Evolutionary conservation across 441 rosid species (phyloP), one percentile per base, ranked within the genome.

Genomic region (Pelargonium myrrhifolium): DNA sequence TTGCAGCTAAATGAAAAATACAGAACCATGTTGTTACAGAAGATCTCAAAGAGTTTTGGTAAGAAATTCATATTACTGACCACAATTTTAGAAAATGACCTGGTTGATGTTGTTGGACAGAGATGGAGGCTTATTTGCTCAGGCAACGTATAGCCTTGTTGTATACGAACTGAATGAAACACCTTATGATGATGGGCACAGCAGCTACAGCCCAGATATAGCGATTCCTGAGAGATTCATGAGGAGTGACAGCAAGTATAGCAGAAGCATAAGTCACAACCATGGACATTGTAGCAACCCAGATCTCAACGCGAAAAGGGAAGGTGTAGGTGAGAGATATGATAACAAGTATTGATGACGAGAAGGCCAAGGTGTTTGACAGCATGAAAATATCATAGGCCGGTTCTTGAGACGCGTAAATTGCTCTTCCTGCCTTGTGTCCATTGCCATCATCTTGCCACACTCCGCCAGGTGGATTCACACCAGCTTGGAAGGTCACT

Each of bases 361-460:
- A 43, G 49, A 43, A 43, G 14, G 49, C 49, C 49, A 43, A 10
- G 49, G 49, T 43, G 49, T 43, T 43, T 9, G 49, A 43, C 14
- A 43, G 49, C 49, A 43, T 43, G 14, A 43, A 43, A 9, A 43
- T 4, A 4, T 28, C 31, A 28, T n/a, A 72, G 8, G 76, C 43
- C 5, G 2, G 1, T 21, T 0, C 0, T 10, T 64, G 22, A 17
- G 59, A 58, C 1, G 70, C 74, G 10, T 73, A 77, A 1, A 77
- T 67, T 0, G 77, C 77, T 0, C 60, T 64, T 26, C 80, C 75
- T 0, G 77, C 65, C 0, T 0, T 3, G 9, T 73, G 74, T 10
- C 65, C 74, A 2, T 15, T 3, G 0, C 6, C 8, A 1, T 15
- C 0, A 11, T 59, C 69, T 26, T 76, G 79, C 79, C 79, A 76